Conservation (phyloP, 2,329 filamentous ascomycete genomes). For the Cercospora citrullina region DNA sequence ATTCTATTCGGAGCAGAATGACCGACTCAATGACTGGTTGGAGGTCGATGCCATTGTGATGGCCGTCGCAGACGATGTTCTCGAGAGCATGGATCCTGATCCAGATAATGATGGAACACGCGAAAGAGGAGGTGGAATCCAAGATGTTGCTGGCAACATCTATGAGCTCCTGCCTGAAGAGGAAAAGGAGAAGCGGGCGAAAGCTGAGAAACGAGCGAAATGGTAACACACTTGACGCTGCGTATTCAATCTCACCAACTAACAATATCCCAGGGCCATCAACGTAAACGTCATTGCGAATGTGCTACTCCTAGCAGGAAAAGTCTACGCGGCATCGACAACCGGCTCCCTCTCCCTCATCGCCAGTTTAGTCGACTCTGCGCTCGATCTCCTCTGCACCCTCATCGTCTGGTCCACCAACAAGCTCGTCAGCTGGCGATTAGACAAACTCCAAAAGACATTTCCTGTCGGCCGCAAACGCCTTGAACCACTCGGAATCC, state of each 20-base stretch:
- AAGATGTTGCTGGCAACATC: conserved; percentile 52
- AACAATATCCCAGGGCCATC: conserved; percentile 44
- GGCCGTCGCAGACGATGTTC: conserved; percentile 58
- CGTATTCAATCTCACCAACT: background rate
- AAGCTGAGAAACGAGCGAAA: conserved; percentile 51
- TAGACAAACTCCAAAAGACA: conserved; percentile 51
- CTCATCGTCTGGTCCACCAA: conserved; percentile 63
- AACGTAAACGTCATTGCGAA: conserved; percentile 64
- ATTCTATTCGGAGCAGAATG: conserved; percentile 59
- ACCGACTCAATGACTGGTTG: conserved; percentile 57
- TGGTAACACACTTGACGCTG: conserved; percentile 37
- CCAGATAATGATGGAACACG: conserved; percentile 57
- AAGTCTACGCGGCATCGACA: conserved; percentile 56
- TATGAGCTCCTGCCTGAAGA: conserved; percentile 58
- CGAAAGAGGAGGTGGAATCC: conserved; percentile 55
- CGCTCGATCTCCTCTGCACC: conserved; percentile 61
- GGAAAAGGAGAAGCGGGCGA: conserved; percentile 51
- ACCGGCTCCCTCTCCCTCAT: conserved; percentile 62
- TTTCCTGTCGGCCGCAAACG: conserved; percentile 60
- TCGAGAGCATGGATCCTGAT: conserved; percentile 62
- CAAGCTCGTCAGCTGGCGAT: conserved; percentile 58
- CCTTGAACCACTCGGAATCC: conserved; percentile 62
- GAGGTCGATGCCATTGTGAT: conserved; percentile 60
- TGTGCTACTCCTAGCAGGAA: conserved; percentile 57
- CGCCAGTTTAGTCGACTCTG: conserved; percentile 62